phyloP scores from a whole-genome alignment of 192 early-diverging fungal species.

The Pilaira anomala region DNA sequence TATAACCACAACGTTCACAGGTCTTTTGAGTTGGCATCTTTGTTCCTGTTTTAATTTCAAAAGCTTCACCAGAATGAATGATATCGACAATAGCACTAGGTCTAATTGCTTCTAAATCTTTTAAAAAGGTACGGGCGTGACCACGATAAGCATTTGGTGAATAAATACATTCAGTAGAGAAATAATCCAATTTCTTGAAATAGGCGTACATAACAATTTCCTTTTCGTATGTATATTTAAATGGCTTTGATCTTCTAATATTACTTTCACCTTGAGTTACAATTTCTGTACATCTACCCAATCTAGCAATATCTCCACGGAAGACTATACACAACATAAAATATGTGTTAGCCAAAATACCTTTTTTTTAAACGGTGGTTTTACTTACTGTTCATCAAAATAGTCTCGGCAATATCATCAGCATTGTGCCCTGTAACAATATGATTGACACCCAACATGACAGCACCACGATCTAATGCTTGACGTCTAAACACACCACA shows the following conservation, averaged over 20 bases:
- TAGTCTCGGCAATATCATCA: conserved; percentile 98
- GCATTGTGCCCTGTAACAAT: conserved; percentile 99
- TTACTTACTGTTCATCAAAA: conserved; percentile 92
- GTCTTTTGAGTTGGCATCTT: conserved; percentile 59
- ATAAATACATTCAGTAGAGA: conserved; percentile 98
- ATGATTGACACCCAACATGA: conserved; percentile 87
- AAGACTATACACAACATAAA: conserved; percentile 56
- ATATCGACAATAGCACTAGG: conserved; percentile 92
- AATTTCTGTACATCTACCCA: conserved; percentile 92
- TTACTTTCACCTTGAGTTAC: conserved; percentile 73
- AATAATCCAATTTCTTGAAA: conserved; percentile 95
- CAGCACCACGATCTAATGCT: conserved; percentile 92
- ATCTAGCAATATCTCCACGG: conserved; percentile 88
- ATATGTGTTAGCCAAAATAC: background rate
- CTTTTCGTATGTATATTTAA: conserved; percentile 99
- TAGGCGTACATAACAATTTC: conserved; percentile 99
- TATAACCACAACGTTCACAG: conserved; percentile 93
- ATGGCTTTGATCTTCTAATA: conserved; percentile 90
- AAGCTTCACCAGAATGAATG: conserved; percentile 92
- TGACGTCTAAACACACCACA: conserved; percentile 98
- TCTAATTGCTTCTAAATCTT: conserved; percentile 90
- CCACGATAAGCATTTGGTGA: conserved; percentile 97
- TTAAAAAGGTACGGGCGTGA: conserved; percentile 89
- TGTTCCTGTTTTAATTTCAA: conserved; percentile 61
- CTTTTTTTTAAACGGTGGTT: too few species aligned